Evolutionary conservation across 1,284 basidiomycete species (phyloP).

Genomic region (Peniophora sp.): DNA sequence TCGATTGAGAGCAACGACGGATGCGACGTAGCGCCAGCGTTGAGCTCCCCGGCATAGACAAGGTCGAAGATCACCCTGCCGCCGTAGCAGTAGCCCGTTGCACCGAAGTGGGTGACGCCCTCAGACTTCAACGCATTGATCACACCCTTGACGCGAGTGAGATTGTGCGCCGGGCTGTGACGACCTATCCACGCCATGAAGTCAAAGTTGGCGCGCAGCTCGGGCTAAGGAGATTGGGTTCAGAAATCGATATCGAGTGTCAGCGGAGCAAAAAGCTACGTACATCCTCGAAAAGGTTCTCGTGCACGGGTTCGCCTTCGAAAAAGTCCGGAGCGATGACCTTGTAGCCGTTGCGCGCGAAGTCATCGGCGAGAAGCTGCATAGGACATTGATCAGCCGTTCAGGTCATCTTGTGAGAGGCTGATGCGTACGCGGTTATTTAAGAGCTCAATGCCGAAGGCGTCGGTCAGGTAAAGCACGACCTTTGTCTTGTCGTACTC

Average conservation of each 20-base stretch:
- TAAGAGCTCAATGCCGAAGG: conserved; percentile 51
- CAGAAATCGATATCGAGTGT: not conserved
- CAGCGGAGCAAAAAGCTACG: not conserved
- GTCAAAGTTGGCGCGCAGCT: conserved; percentile 27
- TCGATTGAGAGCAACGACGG: conserved; percentile 58
- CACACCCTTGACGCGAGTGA: conserved; percentile 49
- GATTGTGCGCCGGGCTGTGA: conserved; percentile 39
- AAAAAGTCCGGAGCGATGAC: conserved; percentile 52
- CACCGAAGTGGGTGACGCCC: conserved; percentile 52
- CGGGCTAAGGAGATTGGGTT: not conserved
- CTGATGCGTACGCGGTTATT: conserved; percentile 38
- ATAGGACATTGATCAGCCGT: not conserved
- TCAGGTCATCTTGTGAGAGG: conserved; percentile 4
- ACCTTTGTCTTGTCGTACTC: conserved; percentile 51
- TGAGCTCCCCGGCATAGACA: conserved; percentile 51
- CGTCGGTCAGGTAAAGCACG: conserved; percentile 51
- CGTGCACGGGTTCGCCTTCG: conserved; percentile 46
- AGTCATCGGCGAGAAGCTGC: conserved; percentile 64
- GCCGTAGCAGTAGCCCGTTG: conserved; percentile 68
- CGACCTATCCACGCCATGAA: conserved; percentile 38
- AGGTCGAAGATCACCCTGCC: conserved; percentile 61
- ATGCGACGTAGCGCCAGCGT: conserved; percentile 52
- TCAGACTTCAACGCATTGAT: conserved; percentile 46
- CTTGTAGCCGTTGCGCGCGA: conserved; percentile 67
- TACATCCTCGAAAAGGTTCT: conserved; percentile 26